These are phyloP conservation scores for Singerocomus inundabilis DNA, from an alignment of 1,284 basidiomycete genomes.

Conservation along the genomic window DNA sequence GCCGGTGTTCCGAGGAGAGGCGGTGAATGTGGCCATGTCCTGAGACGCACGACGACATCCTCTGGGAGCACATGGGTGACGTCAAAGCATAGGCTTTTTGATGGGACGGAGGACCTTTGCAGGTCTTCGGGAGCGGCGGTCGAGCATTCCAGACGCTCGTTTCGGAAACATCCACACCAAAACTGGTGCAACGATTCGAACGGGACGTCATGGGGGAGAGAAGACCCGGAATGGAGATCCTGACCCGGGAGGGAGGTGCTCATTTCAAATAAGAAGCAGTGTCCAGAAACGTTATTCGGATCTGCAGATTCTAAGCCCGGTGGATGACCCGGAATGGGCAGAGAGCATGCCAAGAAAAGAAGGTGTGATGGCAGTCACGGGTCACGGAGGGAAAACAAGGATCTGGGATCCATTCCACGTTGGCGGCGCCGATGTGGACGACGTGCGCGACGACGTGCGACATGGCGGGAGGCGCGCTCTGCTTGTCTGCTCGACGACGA, in stretches of 20 bases:
- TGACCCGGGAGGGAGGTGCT: conserved; percentile 2
- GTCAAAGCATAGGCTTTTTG: conserved; percentile 23
- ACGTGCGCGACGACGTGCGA: too few relatives aligned
- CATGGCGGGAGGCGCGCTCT: too few relatives aligned
- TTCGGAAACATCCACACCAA: conserved; percentile 2
- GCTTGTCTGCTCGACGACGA: too few relatives aligned
- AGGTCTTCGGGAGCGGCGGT: too few relatives aligned
- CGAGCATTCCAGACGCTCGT: too few relatives aligned
- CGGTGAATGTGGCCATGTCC: too few relatives aligned
- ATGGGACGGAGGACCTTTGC: too few relatives aligned
- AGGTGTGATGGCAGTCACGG: conserved; percentile 23
- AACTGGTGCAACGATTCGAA: not conserved
- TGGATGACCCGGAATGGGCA: conserved; percentile 10
- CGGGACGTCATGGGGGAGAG: conserved; percentile 11
- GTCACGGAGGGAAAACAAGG: conserved; percentile 14
- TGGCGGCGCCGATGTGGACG: too few relatives aligned
- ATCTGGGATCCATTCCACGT: conserved; percentile 15
- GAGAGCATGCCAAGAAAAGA: conserved; percentile 13
- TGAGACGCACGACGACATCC: too few relatives aligned
- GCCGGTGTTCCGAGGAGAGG: too few relatives aligned
- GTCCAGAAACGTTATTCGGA: conserved; percentile 31
- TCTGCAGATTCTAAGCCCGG: conserved; percentile 29
- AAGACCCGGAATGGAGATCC: conserved; percentile 9
- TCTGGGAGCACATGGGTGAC: too few relatives aligned
- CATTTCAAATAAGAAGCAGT: conserved; percentile 37